Evolutionary conservation across 768 basidiomycete species (phyloP), one percentile per base, ranked within the genome.

Genomic region (Tephrocybe sp.): DNA sequence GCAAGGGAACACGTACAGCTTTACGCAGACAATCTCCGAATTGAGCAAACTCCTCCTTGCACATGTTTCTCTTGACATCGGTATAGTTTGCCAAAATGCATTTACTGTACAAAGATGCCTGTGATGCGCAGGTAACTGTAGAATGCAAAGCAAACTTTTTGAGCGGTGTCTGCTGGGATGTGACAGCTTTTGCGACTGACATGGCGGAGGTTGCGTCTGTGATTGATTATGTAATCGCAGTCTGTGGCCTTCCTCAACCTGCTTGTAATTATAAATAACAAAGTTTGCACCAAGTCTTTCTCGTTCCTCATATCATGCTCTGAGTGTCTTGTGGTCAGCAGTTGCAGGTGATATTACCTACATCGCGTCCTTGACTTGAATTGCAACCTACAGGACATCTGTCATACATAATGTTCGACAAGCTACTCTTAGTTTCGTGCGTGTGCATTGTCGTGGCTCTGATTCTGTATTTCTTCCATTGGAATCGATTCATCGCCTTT

Each of bases 391-490:
- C 37, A n/a, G n/a, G n/a, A 31, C 24, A 45, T 38, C 13, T 36
- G 37, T 41, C 18, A n/a, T 34, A 24, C 33, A 51, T 21, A 16
- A 86, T 88, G 81, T 69, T 89, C 43, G 73, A 77, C 67, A 64
- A 64, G 36, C 70, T 80, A 44, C 76, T 92, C 21, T 72, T 91
- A 54, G 72, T 84, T 52, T 73, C 82, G 43, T 86, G 83, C 64
- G 65, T 86, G 44, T 78, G 76, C 60, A 79, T 79, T 42, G 65
- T 74, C n/a, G 53, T 74, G 29, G 76, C 75, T 13, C 69, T 84
- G 6, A 67, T 89, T 48, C 70, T 91, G 53, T 90, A 91, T 68
- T 77, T 91, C 55, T 94, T 97, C 77, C 97, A 88, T 71, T 91
- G 88, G 82, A 94, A 93, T 68, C 82, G 93, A 33, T 71, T 95